Evolutionary conservation across 768 basidiomycete genomes (phyloP), one percentile per base, ranked within the genome.

Genomic region (Russula olivacea): DNA sequence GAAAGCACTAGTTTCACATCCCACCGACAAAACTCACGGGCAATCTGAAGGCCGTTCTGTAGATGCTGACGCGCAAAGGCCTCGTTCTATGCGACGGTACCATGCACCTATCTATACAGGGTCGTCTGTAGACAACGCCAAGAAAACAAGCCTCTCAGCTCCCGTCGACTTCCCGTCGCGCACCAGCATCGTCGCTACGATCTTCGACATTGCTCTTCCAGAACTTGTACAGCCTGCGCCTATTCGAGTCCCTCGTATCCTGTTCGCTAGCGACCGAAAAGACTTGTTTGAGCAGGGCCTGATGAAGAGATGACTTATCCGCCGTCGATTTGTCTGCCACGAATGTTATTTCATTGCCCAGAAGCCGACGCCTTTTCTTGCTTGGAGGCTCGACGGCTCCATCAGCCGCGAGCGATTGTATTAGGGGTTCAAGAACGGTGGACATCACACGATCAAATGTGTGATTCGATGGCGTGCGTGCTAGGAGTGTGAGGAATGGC

Each of bases 191-290:
- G 5, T 76, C 74, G 23, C 73, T 72, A 28, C 81, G 83, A 25
- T 82, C 82, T 40, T 77, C 79, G 52, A 76, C 77, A 38, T 81
- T 65, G 19, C 74, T 82, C 73, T 86, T 88, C 84, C 91, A 96
- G 30, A 93, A 73, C 6, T 80, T 80, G 71, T 94, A 96, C 75
- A 98, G 80, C 77, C 83, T 91, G 73, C 90, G 78, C 68, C 94
- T 81, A 73, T 88, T 93, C 7, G 84, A 76, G 68, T 92, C 90
- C 69, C 83, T 81, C 45, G 89, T 86, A n/a, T 87, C 83, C 63
- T 83, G 78, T 41, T 82, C 77, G 68, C 90, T 86, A 38, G 93
- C 93, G 36, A 84, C 74, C 19, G 86, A 81, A 69, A 96, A 95
- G 49, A 96, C 67, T 47, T 74, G 76, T 67, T 79, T 77, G 62